Conservation (phyloP, 1,139 yeast genomes). For the Blastobotrys indianensis region DNA sequence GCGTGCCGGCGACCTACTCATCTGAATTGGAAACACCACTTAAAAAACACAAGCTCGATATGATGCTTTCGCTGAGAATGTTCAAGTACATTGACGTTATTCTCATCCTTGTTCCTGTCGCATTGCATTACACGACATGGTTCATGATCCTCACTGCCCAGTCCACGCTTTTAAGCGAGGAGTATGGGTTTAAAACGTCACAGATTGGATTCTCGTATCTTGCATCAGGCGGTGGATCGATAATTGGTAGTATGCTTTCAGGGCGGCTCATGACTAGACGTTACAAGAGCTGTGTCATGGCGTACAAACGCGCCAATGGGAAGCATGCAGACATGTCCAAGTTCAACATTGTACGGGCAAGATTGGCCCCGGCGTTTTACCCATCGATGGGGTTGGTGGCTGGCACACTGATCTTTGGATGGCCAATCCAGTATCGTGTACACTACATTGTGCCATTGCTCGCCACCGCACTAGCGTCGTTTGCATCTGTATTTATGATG, state of each 20-base stretch:
- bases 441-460: conserved; percentile 53
- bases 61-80: conserved; percentile 35
- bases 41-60: conserved; percentile 33
- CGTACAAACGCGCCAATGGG: conserved; percentile 10
- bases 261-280: conserved; percentile 33
- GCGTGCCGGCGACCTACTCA: conserved; percentile 16
- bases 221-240: conserved; percentile 37
- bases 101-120: conserved; percentile 45
- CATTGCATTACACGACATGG: conserved; percentile 63
- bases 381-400: conserved; percentile 32
- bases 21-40: conserved; percentile 30
- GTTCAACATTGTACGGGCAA: conserved; percentile 47
- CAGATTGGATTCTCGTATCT: conserved; percentile 57
- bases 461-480: conserved; percentile 44
- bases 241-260: conserved; percentile 31
- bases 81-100: conserved; percentile 32
- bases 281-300: conserved; percentile 21
- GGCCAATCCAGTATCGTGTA: conserved; percentile 53
- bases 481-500: conserved; percentile 47
- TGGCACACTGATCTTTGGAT: conserved; percentile 55
- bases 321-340: conserved; percentile 37
- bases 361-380: conserved; percentile 36
- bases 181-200: conserved; percentile 47
- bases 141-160: conserved; percentile 61
- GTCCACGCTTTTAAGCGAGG: conserved; percentile 45